A percentile compares a stretch with the other conserved stretches of the same genome.
These are phyloP conservation scores for Aspergillus intermedius DNA, from an alignment of 2,329 filamentous ascomycete genomes.

Conservation along the genomic window DNA sequence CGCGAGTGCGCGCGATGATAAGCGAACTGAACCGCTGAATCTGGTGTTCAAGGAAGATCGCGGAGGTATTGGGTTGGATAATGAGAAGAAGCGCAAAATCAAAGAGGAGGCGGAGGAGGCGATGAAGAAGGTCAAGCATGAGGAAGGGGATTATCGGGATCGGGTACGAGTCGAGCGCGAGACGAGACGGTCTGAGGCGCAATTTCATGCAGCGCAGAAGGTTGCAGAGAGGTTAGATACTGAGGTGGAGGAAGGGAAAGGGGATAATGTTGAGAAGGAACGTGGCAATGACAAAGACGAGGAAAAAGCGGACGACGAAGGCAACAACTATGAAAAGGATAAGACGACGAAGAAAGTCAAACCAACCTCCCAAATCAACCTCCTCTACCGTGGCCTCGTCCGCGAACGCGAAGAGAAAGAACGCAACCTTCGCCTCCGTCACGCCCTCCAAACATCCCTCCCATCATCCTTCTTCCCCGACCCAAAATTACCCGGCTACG, in stretches of 20 bases:
- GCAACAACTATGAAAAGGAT: slow-evolving; percentile 1
- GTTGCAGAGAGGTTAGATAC: slow-evolving; percentile 71
- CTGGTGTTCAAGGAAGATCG: slow-evolving; percentile 71
- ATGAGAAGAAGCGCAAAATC: slow-evolving; percentile 71
- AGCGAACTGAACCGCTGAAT: slow-evolving; percentile 64
- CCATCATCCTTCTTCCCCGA: slow-evolving; percentile 30
- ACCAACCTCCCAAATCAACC: slow-evolving; percentile 61
- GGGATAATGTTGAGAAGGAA: slow-evolving; percentile 8
- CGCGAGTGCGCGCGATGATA: slow-evolving; percentile 4
- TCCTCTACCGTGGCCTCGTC: slow-evolving; percentile 73
- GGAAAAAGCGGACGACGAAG: neutral
- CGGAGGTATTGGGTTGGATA: slow-evolving; percentile 76
- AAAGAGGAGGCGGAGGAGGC: slow-evolving; percentile 55
- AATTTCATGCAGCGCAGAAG: slow-evolving; percentile 72
- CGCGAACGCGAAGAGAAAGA: slow-evolving; percentile 60
- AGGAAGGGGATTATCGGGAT: slow-evolving; percentile 67
- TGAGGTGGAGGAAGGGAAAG: slow-evolving; percentile 33
- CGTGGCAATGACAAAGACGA: slow-evolving; percentile 12
- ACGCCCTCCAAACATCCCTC: slow-evolving; percentile 27
- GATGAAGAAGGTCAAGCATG: slow-evolving; percentile 56
- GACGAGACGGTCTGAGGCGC: slow-evolving; percentile 59
- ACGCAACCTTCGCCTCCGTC: slow-evolving; percentile 24
- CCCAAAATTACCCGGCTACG: slow-evolving; percentile 55
- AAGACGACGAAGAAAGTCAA: slow-evolving; percentile 22
- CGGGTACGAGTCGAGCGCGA: slow-evolving; percentile 65